phyloP scores from a whole-genome alignment of 1,139 yeast genomes.

The Yamadazyma triangularis region DNA sequence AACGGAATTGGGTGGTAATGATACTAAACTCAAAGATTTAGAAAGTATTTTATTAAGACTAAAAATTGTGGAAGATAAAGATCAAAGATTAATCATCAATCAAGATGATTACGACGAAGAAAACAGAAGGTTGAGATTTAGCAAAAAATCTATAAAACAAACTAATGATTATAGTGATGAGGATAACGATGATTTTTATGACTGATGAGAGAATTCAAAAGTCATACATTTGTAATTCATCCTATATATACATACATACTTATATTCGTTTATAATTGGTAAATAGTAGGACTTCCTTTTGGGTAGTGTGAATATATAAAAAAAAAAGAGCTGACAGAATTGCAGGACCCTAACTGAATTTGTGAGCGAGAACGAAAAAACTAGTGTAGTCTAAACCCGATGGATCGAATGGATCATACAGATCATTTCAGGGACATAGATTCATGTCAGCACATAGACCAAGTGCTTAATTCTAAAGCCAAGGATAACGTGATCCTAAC shows the following conservation, averaged over 20 bases:
- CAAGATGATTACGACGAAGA: conserved; percentile 56
- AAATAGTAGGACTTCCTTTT: no score
- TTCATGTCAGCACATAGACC: conserved; percentile 52
- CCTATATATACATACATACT: no score
- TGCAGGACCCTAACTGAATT: no score
- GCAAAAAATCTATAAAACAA: conserved; percentile 48
- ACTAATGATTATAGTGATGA: conserved; percentile 32
- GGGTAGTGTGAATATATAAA: neutral
- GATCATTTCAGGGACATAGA: conserved; percentile 13
- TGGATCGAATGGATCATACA: neutral
- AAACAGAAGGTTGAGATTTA: conserved; percentile 46
- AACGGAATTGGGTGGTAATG: conserved; percentile 79
- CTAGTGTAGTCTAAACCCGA: neutral
- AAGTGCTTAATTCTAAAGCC: conserved; percentile 52
- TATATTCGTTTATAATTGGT: no score
- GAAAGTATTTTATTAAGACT: conserved; percentile 64
- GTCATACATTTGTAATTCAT: no score
- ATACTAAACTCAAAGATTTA: conserved; percentile 61
- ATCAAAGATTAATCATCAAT: conserved; percentile 61
- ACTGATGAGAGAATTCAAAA: no score
- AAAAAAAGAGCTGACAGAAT: neutral
- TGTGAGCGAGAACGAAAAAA: neutral
- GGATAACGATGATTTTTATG: conserved; percentile 42
- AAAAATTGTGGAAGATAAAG: conserved; percentile 61
- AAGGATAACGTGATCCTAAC: conserved; percentile 52